phyloP scores from a whole-genome alignment of 1,284 basidiomycete genomes.

The Sporisorium iseilematis-ciliati region DNA sequence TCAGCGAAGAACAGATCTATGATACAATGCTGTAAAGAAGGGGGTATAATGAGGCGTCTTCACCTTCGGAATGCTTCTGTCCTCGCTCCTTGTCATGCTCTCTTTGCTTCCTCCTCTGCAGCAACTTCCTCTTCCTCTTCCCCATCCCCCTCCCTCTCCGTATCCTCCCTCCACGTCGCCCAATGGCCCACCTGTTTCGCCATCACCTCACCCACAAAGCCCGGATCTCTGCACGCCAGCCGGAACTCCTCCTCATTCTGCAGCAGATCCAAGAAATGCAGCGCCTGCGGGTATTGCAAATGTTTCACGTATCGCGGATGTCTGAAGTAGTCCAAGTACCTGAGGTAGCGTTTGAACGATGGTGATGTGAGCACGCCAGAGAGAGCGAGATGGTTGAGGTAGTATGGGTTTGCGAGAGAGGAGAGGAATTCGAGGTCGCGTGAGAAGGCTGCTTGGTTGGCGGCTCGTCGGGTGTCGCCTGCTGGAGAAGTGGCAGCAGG shows the following conservation, averaged over 20 bases:
- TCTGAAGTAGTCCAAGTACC: slow-evolving; percentile 59
- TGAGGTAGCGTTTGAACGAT: slow-evolving; percentile 58
- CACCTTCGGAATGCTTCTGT: neutral
- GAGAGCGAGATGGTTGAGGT: slow-evolving; percentile 60
- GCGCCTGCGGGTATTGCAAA: slow-evolving; percentile 62
- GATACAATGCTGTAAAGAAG: neutral
- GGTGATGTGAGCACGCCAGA: slow-evolving; percentile 50
- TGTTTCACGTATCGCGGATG: slow-evolving; percentile 61
- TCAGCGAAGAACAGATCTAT: neutral
- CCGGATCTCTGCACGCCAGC: slow-evolving; percentile 49
- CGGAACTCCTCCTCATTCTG: slow-evolving; percentile 57
- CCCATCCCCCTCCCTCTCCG: slow-evolving; percentile 13
- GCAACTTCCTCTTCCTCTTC: neutral
- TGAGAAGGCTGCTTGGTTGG: slow-evolving; percentile 61
- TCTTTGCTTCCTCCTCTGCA: neutral
- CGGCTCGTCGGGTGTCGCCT: slow-evolving; percentile 10
- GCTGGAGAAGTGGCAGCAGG: neutral
- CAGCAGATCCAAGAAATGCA: slow-evolving; percentile 59
- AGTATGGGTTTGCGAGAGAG: slow-evolving; percentile 63
- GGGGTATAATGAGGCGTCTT: slow-evolving; percentile 11
- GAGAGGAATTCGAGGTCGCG: slow-evolving; percentile 64
- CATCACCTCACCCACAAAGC: slow-evolving; percentile 60
- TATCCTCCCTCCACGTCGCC: slow-evolving; percentile 62
- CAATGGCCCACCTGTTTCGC: slow-evolving; percentile 60
- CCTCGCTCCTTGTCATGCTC: neutral